Percentiles rank a stretch among this genome's conserved stretches.
Conservation (phyloP, 139 green algal species). For the Chlamydomonas sp. region DNA sequence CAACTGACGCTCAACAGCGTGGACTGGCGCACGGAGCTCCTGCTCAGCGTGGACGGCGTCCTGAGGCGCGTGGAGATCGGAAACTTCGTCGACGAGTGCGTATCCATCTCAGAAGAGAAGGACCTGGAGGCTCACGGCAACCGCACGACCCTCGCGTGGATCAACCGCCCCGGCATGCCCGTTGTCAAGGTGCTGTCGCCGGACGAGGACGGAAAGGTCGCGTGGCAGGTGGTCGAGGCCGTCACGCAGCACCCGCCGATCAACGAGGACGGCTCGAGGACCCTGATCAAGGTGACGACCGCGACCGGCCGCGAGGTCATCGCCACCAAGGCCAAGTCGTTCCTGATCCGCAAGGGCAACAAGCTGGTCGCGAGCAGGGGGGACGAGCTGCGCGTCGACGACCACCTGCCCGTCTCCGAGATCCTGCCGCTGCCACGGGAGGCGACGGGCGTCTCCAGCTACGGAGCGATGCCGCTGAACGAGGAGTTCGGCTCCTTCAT, state of each 20-base stretch:
- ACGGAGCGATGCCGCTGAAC: constrained; percentile 11
- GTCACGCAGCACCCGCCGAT: constrained; percentile 7
- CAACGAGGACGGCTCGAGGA: constrained; percentile 13
- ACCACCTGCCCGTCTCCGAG: constrained; percentile 1
- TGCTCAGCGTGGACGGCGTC: constrained; percentile 2
- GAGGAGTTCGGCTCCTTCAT: constrained; percentile 9
- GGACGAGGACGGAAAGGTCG: not conserved
- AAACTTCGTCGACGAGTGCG: constrained; percentile 1
- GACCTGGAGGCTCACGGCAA: constrained; percentile 1
- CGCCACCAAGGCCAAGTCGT: constrained; percentile 14
- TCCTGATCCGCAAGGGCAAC: constrained; percentile 11
- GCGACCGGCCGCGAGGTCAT: constrained; percentile 3
- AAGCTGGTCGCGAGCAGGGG: not conserved
- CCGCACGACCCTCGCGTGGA: constrained; percentile 3
- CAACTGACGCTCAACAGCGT: constrained; percentile 33
- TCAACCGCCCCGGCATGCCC: not conserved
- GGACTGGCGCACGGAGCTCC: not conserved
- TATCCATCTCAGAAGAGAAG: not conserved
- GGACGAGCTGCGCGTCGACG: not conserved
- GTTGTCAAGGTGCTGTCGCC: not conserved
- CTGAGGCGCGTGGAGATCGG: constrained; percentile 2
- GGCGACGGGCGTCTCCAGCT: not conserved
- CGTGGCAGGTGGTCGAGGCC: constrained; percentile 1
- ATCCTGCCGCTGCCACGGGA: not conserved
- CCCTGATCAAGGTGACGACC: not conserved